phyloP scores from a whole-genome alignment of 441 rosid species.

The Adansonia gregorii region DNA sequence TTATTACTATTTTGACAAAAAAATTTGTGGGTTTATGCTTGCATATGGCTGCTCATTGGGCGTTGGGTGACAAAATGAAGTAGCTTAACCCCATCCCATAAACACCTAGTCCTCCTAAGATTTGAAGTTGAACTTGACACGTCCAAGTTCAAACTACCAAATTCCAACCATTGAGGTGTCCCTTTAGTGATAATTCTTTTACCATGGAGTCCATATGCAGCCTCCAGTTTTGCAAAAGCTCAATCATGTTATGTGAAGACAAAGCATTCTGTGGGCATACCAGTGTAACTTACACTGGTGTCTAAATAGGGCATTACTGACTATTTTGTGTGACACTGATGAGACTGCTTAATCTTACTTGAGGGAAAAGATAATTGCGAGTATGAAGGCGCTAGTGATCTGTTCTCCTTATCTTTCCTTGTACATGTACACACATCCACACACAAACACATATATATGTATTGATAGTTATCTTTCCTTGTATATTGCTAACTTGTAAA shows the following conservation, averaged over 20 bases:
- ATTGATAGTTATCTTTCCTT: too few species aligned
- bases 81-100: background rate
- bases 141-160: background rate
- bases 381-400: background rate
- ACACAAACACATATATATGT: too few species aligned
- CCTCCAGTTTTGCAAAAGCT: background rate
- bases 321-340: too few species aligned
- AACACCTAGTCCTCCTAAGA: background rate
- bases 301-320: background rate
- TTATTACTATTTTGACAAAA: too few species aligned
- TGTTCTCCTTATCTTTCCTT: background rate
- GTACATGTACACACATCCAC: background rate
- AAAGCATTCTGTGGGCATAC: background rate
- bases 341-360: background rate
- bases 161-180: background rate
- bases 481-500: too few species aligned
- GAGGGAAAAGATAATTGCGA: background rate
- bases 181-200: background rate
- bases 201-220: background rate
- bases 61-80: background rate
- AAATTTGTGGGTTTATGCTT: background rate
- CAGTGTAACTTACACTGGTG: background rate
- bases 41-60: background rate
- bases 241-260: background rate
- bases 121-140: background rate